Evolutionary conservation across 495 filamentous ascomycete genomes (phyloP).

Genomic region (Penicillium lividum): DNA sequence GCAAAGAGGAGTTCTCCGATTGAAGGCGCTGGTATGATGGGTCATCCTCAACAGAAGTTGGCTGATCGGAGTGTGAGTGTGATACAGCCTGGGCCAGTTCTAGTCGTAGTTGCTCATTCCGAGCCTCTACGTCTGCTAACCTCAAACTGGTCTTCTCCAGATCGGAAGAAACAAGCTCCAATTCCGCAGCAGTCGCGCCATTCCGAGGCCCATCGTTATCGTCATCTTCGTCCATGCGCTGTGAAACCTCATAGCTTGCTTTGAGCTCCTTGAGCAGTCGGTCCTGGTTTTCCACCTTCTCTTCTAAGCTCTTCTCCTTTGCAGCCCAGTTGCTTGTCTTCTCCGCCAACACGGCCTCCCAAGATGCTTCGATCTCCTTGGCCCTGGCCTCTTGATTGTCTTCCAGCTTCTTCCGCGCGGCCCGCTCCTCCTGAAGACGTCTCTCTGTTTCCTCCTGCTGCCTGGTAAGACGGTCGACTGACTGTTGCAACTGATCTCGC

Average conservation of each 20-base stretch:
- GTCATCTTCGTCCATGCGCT: slow-evolving; percentile 76
- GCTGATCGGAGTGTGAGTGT: slow-evolving; percentile 60
- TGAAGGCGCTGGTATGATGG: slow-evolving; percentile 79
- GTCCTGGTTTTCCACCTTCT: slow-evolving; percentile 93
- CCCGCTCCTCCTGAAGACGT: slow-evolving; percentile 70
- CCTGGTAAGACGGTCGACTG: slow-evolving; percentile 76
- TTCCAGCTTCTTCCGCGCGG: slow-evolving; percentile 71
- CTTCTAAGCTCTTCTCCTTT: slow-evolving; percentile 88
- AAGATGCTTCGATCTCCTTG: slow-evolving; percentile 86
- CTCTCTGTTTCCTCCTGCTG: slow-evolving; percentile 87
- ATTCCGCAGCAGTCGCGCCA: slow-evolving; percentile 79
- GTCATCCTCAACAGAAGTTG: slow-evolving; percentile 73
- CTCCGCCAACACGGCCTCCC: slow-evolving; percentile 89
- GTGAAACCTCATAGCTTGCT: slow-evolving; percentile 94
- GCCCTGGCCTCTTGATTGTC: slow-evolving; percentile 71
- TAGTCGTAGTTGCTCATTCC: slow-evolving; percentile 89
- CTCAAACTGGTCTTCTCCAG: slow-evolving; percentile 85
- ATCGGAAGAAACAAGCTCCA: slow-evolving; percentile 90
- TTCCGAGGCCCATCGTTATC: slow-evolving; percentile 54
- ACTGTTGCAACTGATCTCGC: slow-evolving; percentile 80
- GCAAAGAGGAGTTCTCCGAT: slow-evolving; percentile 87
- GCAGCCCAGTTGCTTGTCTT: slow-evolving; percentile 96
- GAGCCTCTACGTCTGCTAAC: slow-evolving; percentile 86
- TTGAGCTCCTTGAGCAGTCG: slow-evolving; percentile 90
- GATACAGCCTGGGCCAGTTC: slow-evolving; percentile 89